Evolutionary conservation across 139 green algal genomes (phyloP).

Genomic region (Diplosphaera chodatii): DNA sequence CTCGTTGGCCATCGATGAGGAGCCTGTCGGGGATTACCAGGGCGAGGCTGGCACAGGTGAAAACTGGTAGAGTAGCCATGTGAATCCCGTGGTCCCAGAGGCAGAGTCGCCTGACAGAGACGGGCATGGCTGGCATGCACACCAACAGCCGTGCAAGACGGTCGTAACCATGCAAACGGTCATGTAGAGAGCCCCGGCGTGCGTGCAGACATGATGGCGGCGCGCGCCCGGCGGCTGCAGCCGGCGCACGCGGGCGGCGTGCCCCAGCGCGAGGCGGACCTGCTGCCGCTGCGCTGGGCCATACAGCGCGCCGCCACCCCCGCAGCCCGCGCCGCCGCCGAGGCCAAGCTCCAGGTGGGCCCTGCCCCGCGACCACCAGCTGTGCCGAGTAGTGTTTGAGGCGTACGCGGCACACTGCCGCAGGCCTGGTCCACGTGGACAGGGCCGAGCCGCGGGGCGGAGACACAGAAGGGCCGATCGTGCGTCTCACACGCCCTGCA

Average conservation of each 20-base stretch:
- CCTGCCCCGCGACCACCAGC: too few relatives aligned
- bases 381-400: too few relatives aligned
- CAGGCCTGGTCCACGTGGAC: too few relatives aligned
- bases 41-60: conserved; percentile 34
- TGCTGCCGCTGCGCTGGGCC: conserved; percentile 53
- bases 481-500: too few relatives aligned
- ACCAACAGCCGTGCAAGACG: too few relatives aligned
- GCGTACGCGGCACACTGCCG: too few relatives aligned
- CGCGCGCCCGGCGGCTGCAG: background rate
- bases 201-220: conserved; percentile 2
- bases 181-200: too few relatives aligned
- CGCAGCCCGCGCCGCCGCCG: conserved; percentile 10
- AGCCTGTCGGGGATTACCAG: conserved; percentile 64
- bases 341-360: background rate
- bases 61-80: background rate
- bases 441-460: too few relatives aligned
- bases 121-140: too few relatives aligned
- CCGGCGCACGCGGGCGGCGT: conserved; percentile 23
- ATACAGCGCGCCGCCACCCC: conserved; percentile 14
- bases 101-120: too few relatives aligned
- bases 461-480: too few relatives aligned
- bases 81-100: background rate
- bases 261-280: conserved; percentile 78
- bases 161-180: too few relatives aligned
- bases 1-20: conserved; percentile 50